Base-by-base conservation (phyloP, 192 early-diverging fungal species). In the Backusella sp. region DNA sequence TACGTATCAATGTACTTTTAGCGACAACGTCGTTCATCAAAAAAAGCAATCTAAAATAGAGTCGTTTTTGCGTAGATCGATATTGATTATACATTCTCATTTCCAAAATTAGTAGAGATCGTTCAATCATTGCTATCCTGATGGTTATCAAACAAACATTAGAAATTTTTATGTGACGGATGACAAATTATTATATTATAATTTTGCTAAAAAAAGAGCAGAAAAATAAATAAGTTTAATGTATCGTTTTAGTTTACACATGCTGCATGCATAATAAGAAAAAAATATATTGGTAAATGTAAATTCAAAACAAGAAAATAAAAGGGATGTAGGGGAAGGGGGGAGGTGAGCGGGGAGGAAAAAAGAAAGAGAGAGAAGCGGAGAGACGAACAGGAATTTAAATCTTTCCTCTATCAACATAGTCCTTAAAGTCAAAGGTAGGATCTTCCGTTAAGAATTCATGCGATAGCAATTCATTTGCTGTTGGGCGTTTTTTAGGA, bases 401-500 rank as follows among this genome's bases (percentile, higher is more conserved):
- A n/a, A 74, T 65, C 28, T 74, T 74, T 21, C 73, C 73, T 66
- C 17, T 28, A 30, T 74, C 65, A 7, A 74, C 73, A 68, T 74
- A 74, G 66, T 74, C 73, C 30, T 74, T 41, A 12, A 90, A 89
- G 9, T 87, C 74, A 35, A 87, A 91, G 41, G 77, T 79, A 8
- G 75, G 42, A 53, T 88, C 79, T 34, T 86, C 84, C 44, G 83
- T 75, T 15, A 88, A 87, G 85, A 98, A 98, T 28, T 80, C 66
- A 82, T 97, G 90, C 1, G 80, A 41, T 12, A 92, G 75, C 32
- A 97, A 80, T 49, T 93, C 86, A 0, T 82, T 68, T 0, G 96
- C 98, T 1, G 96, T 91, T 49, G 94, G 93, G 34, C 98, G 83
- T 30, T 80, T 71, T 19, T 88, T 88, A 7, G 97, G 94, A 78